A percentile compares a stretch with the other conserved stretches of the same genome.
Conservation (phyloP, 116 monocot species). For the Posidonia oceanica region DNA sequence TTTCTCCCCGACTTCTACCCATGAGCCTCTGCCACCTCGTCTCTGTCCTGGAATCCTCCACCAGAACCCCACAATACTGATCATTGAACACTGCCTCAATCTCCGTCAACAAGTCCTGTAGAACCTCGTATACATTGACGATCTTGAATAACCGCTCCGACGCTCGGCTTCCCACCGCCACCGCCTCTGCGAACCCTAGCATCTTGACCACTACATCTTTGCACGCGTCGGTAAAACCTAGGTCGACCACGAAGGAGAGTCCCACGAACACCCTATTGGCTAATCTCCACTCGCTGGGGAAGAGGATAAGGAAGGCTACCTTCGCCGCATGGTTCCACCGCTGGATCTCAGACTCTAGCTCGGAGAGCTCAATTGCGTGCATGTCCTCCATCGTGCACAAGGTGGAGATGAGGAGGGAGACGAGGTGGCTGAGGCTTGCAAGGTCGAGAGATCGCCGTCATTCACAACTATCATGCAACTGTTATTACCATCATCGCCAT, state of each 20-base stretch:
- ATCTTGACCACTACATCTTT: constrained; percentile 34
- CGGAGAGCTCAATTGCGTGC: constrained; percentile 14
- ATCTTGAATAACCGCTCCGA: constrained; percentile 66
- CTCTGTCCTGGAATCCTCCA: constrained; percentile 6
- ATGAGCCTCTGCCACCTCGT: too few relatives aligned
- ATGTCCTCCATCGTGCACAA: too few relatives aligned
- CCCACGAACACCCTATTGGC: background rate
- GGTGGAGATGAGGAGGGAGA: too few relatives aligned
- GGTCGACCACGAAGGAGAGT: constrained; percentile 35
- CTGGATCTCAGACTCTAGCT: constrained; percentile 57
- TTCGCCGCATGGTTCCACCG: constrained; percentile 52
- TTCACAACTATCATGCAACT: too few relatives aligned
- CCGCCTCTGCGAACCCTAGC: constrained; percentile 49
- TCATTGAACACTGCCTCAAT: constrained; percentile 29
- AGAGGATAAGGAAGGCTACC: constrained; percentile 47
- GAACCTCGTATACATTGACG: constrained; percentile 36
- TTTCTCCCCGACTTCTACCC: too few relatives aligned
- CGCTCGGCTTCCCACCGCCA: constrained; percentile 31
- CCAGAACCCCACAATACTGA: constrained; percentile 14
- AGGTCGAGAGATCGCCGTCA: too few relatives aligned
- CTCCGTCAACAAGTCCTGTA: constrained; percentile 25
- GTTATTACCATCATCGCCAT: too few relatives aligned
- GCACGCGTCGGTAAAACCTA: constrained; percentile 51
- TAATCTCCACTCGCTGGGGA: constrained; percentile 17
- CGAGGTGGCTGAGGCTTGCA: background rate